These are phyloP conservation scores for Gossypium schwendimanii DNA, from an alignment of 441 rosid genomes.

Conservation along the genomic window DNA sequence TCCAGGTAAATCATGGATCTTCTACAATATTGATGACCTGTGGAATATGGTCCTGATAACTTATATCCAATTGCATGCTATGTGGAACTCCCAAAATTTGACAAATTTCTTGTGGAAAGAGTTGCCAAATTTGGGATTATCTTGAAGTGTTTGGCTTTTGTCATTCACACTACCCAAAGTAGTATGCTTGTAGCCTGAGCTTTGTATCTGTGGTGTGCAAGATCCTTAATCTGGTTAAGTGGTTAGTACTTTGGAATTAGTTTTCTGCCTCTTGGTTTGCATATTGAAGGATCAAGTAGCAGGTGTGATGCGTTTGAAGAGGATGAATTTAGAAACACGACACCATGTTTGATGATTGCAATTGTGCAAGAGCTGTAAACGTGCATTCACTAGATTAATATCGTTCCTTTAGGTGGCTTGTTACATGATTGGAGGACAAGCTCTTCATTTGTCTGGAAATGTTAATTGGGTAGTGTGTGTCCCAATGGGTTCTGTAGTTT, in stretches of 20 bases:
- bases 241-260: conserved; percentile 14
- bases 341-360: conserved; percentile 8
- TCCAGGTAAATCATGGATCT: conserved; percentile 48
- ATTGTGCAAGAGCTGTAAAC: not conserved
- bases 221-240: conserved; percentile 7
- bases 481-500: not conserved
- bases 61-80: conserved; percentile 22
- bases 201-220: conserved; percentile 3
- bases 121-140: conserved; percentile 15
- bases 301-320: not conserved
- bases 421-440: too few relatives aligned
- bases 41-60: conserved; percentile 31
- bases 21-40: conserved; percentile 24
- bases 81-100: conserved; percentile 19
- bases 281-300: conserved; percentile 6
- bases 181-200: conserved; percentile 10
- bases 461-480: conserved; percentile 12
- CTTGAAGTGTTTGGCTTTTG: conserved; percentile 14
- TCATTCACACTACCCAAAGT: conserved; percentile 13
- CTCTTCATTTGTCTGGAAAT: conserved; percentile 1
- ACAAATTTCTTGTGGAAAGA: conserved; percentile 21
- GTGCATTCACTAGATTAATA: too few relatives aligned
- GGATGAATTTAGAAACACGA: conserved; percentile 12
- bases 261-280: conserved; percentile 8
- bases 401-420: too few relatives aligned